A percentile compares a stretch with the other conserved stretches of the same genome.
Evolutionary conservation across 306 rosid species (phyloP).

Genomic region (Cucurbita ficifolia): DNA sequence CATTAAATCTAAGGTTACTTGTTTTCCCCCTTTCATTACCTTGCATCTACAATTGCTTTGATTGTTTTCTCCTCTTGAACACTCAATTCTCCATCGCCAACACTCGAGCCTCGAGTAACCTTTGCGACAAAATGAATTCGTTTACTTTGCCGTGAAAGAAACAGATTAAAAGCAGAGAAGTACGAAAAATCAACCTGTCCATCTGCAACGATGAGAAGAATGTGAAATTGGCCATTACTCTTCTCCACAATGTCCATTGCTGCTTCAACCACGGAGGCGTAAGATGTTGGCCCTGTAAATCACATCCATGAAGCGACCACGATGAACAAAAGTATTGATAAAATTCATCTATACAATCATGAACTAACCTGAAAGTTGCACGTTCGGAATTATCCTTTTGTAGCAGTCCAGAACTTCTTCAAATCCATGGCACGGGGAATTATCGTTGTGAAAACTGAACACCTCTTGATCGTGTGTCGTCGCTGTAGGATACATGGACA

Average conservation of each 20-base stretch:
- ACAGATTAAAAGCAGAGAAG: neutral
- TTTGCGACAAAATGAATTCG: constrained; percentile 14
- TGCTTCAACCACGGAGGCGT: constrained; percentile 67
- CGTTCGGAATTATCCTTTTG: constrained; percentile 49
- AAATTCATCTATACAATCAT: neutral
- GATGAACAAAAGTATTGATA: too few relatives aligned
- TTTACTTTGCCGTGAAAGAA: neutral
- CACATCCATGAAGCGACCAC: neutral
- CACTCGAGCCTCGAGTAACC: constrained; percentile 56
- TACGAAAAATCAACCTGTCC: constrained; percentile 48
- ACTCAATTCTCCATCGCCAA: constrained; percentile 38
- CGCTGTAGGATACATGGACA: constrained; percentile 17
- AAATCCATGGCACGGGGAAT: constrained; percentile 73
- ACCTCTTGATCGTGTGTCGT: constrained; percentile 84
- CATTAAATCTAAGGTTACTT: neutral
- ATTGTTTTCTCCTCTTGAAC: constrained; percentile 75
- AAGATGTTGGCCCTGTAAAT: constrained; percentile 74
- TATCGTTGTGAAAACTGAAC: constrained; percentile 74
- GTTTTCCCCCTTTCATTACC: constrained; percentile 13
- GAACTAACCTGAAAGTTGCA: constrained; percentile 54
- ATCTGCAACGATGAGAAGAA: constrained; percentile 68
- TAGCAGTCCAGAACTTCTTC: constrained; percentile 82
- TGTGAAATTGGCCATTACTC: constrained; percentile 73
- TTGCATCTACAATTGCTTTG: constrained; percentile 57
- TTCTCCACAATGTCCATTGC: constrained; percentile 88